A percentile compares a stretch with the other conserved stretches of the same genome.
Conservation (phyloP, 2,329 filamentous ascomycete genomes). For the Pseudogymnoascus sp. region DNA sequence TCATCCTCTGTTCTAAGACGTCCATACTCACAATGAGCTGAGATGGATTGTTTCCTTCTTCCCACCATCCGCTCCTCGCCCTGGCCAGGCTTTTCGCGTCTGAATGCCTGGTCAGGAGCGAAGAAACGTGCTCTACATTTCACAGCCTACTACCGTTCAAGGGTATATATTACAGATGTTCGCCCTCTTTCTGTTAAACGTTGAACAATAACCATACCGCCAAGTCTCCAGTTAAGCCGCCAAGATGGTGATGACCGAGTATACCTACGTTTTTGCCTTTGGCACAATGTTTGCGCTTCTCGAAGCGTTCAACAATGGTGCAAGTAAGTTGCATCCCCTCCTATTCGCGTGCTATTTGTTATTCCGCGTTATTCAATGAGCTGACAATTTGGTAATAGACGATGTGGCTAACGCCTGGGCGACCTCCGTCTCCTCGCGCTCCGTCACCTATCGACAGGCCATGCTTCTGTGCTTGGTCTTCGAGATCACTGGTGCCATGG, state of each 20-base stretch:
- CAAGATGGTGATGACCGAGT: constrained; percentile 35
- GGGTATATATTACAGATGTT: not conserved
- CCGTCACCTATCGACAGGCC: constrained; percentile 61
- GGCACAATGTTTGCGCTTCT: constrained; percentile 49
- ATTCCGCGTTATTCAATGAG: not conserved
- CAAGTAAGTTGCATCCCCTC: constrained; percentile 17
- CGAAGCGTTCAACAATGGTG: constrained; percentile 54
- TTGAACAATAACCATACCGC: not conserved
- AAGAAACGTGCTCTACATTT: not conserved
- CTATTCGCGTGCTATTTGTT: not conserved
- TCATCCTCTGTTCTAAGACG: not conserved
- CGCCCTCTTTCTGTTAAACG: not conserved
- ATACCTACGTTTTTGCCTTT: constrained; percentile 50
- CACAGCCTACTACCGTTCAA: not conserved
- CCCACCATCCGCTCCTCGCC: not conserved
- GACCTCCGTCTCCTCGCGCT: constrained; percentile 73
- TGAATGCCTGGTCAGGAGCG: not conserved
- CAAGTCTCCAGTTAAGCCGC: not conserved
- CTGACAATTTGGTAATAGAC: constrained; percentile 37
- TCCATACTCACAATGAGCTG: not conserved
- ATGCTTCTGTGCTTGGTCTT: constrained; percentile 60
- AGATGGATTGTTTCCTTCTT: not conserved
- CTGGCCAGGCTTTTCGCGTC: not conserved
- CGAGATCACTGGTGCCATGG: constrained; percentile 59
- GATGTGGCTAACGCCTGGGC: constrained; percentile 83